Evolutionary conservation across 1,284 basidiomycete genomes (phyloP).

Genomic region (Fomitopsis pinicola): DNA sequence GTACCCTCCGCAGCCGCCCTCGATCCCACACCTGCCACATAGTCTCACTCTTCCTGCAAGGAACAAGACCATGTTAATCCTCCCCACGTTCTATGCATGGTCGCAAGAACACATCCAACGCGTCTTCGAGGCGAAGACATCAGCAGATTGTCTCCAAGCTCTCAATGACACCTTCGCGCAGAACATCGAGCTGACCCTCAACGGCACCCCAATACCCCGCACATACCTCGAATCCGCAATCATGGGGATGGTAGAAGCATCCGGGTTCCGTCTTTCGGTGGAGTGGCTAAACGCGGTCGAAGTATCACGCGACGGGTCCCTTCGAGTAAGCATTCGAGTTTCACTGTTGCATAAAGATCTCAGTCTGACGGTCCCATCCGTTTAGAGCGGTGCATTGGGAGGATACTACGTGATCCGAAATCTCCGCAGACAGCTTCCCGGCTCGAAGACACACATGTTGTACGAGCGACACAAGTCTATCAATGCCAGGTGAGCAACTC

Average conservation of each 20-base stretch:
- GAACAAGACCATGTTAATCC: conserved; percentile 21
- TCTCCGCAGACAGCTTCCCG: conserved; percentile 37
- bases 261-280: conserved; percentile 38
- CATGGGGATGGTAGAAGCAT: conserved; percentile 39
- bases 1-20: not conserved
- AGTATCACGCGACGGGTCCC: conserved; percentile 35
- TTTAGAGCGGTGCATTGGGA: conserved; percentile 44
- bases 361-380: not conserved
- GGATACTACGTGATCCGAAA: conserved; percentile 51
- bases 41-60: not conserved
- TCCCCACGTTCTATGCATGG: conserved; percentile 46
- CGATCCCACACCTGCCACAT: conserved; percentile 2
- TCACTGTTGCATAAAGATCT: not conserved
- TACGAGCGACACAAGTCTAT: conserved; percentile 51
- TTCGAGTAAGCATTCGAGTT: conserved; percentile 34
- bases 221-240: conserved; percentile 42
- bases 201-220: conserved; percentile 39
- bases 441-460: conserved; percentile 28
- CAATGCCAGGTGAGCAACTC: conserved; percentile 42
- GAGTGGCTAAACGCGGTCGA: conserved; percentile 47
- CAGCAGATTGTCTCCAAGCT: conserved; percentile 39
- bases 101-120: conserved; percentile 44
- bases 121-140: conserved; percentile 47
- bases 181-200: conserved; percentile 37
- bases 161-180: conserved; percentile 44